phyloP scores from a whole-genome alignment of 805 yeast genomes.

The Monosporozyma unispora region DNA sequence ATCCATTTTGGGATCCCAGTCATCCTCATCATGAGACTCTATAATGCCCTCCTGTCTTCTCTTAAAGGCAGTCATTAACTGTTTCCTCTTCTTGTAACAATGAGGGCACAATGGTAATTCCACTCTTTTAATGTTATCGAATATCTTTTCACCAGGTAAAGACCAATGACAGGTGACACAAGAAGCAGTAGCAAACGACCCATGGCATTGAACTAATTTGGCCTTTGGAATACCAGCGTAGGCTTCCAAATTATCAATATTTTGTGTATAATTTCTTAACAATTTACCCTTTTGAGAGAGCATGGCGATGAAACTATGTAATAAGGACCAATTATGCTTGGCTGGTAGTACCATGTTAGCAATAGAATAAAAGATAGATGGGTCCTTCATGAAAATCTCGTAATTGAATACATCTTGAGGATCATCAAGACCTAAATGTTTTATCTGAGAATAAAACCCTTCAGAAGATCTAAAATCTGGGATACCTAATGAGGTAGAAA shows the following conservation, averaged over 20 bases:
- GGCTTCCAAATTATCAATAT: conserved; percentile 77
- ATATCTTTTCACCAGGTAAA: conserved; percentile 59
- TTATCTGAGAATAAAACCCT: conserved; percentile 69
- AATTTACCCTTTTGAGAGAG: conserved; percentile 68
- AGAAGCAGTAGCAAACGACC: conserved; percentile 80
- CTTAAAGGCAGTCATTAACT: conserved; percentile 4
- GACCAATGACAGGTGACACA: conserved; percentile 67
- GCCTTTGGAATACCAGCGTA: conserved; percentile 63
- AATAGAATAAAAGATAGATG: conserved; percentile 69
- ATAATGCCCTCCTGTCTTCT: neutral
- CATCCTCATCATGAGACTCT: neutral
- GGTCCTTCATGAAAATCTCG: conserved; percentile 59
- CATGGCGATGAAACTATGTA: conserved; percentile 69
- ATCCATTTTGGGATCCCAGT: neutral
- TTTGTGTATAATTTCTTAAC: conserved; percentile 80
- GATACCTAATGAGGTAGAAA: conserved; percentile 80
- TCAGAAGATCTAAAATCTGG: conserved; percentile 86
- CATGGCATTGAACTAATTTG: conserved; percentile 80
- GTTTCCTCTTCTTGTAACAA: conserved; percentile 42
- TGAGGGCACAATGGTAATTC: conserved; percentile 66
- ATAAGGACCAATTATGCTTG: conserved; percentile 52
- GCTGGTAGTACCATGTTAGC: conserved; percentile 82
- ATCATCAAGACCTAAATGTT: conserved; percentile 61
- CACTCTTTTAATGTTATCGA: conserved; percentile 45
- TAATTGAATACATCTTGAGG: conserved; percentile 88